These are phyloP conservation scores for Xylaria sp. DNA, from an alignment of 2,329 filamentous ascomycete genomes.

Conservation along the genomic window DNA sequence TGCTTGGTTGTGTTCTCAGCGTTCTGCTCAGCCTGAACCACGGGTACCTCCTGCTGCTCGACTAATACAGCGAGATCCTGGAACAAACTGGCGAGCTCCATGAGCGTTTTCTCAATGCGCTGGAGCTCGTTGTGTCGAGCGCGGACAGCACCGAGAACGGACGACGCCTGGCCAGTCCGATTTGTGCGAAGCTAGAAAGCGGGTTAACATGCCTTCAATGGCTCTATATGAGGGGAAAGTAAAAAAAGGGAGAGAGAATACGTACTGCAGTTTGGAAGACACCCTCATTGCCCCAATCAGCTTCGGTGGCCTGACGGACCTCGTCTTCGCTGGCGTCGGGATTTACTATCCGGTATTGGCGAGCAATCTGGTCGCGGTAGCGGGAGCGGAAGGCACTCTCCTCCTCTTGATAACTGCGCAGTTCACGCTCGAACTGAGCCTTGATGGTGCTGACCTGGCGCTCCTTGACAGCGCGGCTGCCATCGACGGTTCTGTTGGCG, in stretches of 20 bases:
- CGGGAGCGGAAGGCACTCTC: constrained; percentile 77
- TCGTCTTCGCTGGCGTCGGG: constrained; percentile 81
- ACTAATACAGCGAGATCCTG: constrained; percentile 79
- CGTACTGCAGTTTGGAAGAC: constrained; percentile 82
- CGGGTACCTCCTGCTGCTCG: constrained; percentile 74
- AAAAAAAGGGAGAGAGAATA: neutral
- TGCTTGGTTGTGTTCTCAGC: constrained; percentile 74
- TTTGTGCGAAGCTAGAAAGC: constrained; percentile 74
- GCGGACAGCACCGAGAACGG: constrained; percentile 80
- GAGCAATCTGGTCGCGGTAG: constrained; percentile 80
- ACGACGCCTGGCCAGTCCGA: constrained; percentile 77
- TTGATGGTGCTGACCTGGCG: constrained; percentile 77
- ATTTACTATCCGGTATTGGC: constrained; percentile 85
- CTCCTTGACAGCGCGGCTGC: constrained; percentile 72
- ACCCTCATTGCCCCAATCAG: constrained; percentile 81
- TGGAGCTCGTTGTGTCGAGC: constrained; percentile 86
- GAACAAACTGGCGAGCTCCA: constrained; percentile 77
- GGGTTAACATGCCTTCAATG: constrained; percentile 26
- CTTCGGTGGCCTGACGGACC: constrained; percentile 73
- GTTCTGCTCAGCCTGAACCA: constrained; percentile 72
- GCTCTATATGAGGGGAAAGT: neutral
- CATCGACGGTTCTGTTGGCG: constrained; percentile 70
- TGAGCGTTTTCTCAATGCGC: constrained; percentile 80
- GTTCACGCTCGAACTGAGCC: constrained; percentile 76
- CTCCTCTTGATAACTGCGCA: constrained; percentile 76